Evolutionary conservation across 2,329 filamentous ascomycete species (phyloP).

Genomic region (Graphilbum fragrans): DNA sequence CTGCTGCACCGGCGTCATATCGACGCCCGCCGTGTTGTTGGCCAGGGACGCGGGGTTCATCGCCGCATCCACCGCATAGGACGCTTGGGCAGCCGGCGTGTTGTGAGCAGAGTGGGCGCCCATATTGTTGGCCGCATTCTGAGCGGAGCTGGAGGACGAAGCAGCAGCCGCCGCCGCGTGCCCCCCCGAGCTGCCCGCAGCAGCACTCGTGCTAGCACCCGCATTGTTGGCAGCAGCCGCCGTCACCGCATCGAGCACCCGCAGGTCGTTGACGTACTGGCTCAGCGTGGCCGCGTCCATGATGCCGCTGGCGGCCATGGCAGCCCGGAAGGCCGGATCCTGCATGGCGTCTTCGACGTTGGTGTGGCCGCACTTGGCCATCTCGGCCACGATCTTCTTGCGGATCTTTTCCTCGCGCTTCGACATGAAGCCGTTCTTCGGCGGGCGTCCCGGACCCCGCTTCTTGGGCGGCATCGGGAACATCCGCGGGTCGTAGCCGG

Average conservation of each 20-base stretch:
- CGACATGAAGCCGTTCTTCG: constrained; percentile 75
- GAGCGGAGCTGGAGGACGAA: too few relatives aligned
- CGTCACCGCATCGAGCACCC: not conserved
- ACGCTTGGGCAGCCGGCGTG: too few relatives aligned
- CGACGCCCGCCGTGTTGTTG: not conserved
- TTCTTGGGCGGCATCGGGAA: constrained; percentile 44
- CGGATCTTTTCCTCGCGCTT: constrained; percentile 58
- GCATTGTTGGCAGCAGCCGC: not conserved
- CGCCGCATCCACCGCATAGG: too few relatives aligned
- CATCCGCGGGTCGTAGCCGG: constrained; percentile 13
- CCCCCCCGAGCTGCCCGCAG: too few relatives aligned
- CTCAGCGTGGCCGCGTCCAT: not conserved
- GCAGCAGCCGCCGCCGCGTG: not conserved
- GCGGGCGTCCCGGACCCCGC: constrained; percentile 67
- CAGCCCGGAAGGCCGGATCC: not conserved
- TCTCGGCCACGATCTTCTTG: constrained; percentile 44
- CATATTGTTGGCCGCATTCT: too few relatives aligned
- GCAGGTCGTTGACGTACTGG: not conserved
- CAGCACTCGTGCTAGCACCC: too few relatives aligned
- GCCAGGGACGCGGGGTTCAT: not conserved
- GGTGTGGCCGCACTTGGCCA: constrained; percentile 26
- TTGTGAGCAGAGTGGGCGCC: too few relatives aligned
- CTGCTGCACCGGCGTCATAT: too few relatives aligned
- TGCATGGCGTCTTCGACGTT: not conserved
- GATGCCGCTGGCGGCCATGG: not conserved